Evolutionary conservation across 441 rosid genomes (phyloP), one percentile per base, ranked within the genome.

Genomic region (Oxalis stricta): DNA sequence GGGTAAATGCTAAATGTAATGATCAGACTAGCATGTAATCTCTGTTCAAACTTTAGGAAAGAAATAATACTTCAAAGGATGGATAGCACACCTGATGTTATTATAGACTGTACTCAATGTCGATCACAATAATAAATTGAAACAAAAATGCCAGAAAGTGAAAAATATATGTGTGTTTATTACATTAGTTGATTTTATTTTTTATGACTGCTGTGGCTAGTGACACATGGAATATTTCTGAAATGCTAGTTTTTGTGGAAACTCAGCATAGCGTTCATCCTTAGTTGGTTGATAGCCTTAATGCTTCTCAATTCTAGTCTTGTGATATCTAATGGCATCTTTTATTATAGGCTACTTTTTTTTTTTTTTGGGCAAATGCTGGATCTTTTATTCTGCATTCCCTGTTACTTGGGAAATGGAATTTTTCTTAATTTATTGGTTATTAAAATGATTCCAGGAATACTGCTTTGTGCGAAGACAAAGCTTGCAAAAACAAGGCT

Each of bases 391-490:
- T 13, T 23, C n/a, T 18, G 2, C 43, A 19, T 49, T 40, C 38
- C 32, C 22, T 17, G 26, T 39, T 43, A n/a, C n/a, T n/a, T n/a
- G n/a, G n/a, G n/a, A n/a, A n/a, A n/a, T n/a, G n/a, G n/a, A n/a
- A n/a, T n/a, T n/a, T n/a, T n/a, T n/a, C n/a, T n/a, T n/a, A n/a
- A 13, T 37, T 63, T 22, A 46, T 42, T 22, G 13, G 13, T 24
- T 34, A 11, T 18, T 29, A 2, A 22, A 41, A 53, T 60, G 57
- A 42, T 65, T 51, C 36, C 59, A 89, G 97, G 95, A 41, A 68
- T 84, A 61, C 67, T 84, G 63, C 92, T 89, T 44, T 89, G 97
- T 61, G 94, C 92, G 31, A 89, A 89, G 74, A 74, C 92, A 41
- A 84, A 73, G 76, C 65, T 61, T 38, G 82, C 95, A 48, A 84